Conservation (phyloP, 805 yeast species). For the Saccharomycopsis babjevae region DNA sequence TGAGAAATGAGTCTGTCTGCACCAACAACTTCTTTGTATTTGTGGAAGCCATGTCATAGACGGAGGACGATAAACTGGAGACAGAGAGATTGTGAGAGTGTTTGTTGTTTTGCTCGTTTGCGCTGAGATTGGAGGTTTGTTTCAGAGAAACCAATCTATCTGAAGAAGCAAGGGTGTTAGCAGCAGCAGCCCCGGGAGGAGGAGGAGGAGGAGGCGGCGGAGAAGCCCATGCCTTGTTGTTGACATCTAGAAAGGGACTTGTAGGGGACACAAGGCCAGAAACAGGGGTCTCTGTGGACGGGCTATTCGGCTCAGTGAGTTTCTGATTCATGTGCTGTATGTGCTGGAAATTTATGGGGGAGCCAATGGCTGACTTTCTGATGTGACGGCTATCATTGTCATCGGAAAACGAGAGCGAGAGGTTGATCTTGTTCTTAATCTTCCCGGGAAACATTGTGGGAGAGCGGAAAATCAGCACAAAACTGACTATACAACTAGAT, state of each 20-base stretch:
- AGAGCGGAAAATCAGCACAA: not conserved
- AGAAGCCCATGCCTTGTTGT: not conserved
- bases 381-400: not conserved
- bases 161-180: too few species aligned
- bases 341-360: not conserved
- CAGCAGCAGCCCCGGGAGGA: not conserved
- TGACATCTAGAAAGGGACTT: not conserved
- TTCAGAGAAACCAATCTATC: too few species aligned
- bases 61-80: not conserved
- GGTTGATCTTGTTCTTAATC: not conserved
- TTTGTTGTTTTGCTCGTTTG: not conserved
- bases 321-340: not conserved
- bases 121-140: too few species aligned
- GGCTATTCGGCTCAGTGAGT: not conserved
- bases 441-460: not conserved
- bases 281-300: not conserved
- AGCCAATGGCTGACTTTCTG: not conserved
- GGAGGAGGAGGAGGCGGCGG: not conserved
- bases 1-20: not conserved
- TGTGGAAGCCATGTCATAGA: not conserved
- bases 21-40: not conserved
- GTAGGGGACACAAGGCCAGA: not conserved
- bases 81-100: not conserved
- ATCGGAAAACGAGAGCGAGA: not conserved
- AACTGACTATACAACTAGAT: not conserved